Percentiles rank a stretch among this genome's conserved stretches.
Conservation (phyloP, 2,329 filamentous ascomycete genomes). For the Fusarium domesticum region DNA sequence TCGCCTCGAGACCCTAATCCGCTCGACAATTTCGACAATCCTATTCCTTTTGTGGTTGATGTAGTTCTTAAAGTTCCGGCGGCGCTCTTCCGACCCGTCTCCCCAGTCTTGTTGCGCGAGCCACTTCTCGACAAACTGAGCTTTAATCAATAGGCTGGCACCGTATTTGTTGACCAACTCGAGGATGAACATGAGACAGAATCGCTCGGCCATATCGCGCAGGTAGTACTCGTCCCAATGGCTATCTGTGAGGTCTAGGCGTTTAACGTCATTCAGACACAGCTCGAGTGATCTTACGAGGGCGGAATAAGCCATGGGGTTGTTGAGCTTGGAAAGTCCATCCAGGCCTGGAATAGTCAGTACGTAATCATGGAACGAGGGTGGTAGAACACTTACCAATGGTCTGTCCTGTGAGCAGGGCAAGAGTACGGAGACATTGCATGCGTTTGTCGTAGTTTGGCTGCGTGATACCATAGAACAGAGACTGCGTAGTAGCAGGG, state of each 20-base stretch:
- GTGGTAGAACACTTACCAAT: slow-evolving; percentile 28
- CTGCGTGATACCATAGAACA: slow-evolving; percentile 58
- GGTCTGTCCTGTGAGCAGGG: slow-evolving; percentile 48
- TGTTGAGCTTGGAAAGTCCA: slow-evolving; percentile 48
- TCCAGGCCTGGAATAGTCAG: slow-evolving; percentile 32
- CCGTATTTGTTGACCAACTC: slow-evolving; percentile 60
- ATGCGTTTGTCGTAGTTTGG: slow-evolving; percentile 59
- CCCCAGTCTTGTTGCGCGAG: slow-evolving; percentile 72
- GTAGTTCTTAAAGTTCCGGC: slow-evolving; percentile 53
- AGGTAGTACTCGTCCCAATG: slow-evolving; percentile 62
- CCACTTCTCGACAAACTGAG: slow-evolving; percentile 69
- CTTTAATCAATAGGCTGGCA: slow-evolving; percentile 55
- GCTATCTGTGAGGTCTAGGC: slow-evolving; percentile 51
- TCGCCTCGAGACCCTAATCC: slow-evolving; percentile 45
- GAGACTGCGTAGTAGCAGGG: slow-evolving; percentile 43
- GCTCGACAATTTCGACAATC: slow-evolving; percentile 51
- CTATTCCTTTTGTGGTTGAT: slow-evolving; percentile 48
- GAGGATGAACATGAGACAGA: slow-evolving; percentile 55
- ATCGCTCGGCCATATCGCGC: slow-evolving; percentile 59
- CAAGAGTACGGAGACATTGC: slow-evolving; percentile 54
- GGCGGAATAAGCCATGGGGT: slow-evolving; percentile 50
- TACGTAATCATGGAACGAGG: slow-evolving; percentile 1
- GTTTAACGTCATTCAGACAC: slow-evolving; percentile 48
- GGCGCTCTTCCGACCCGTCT: slow-evolving; percentile 48
- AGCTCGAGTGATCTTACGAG: slow-evolving; percentile 60